These are phyloP conservation scores for Aspergillus mulundensis DNA, from an alignment of 495 filamentous ascomycete species.

Conservation along the genomic window DNA sequence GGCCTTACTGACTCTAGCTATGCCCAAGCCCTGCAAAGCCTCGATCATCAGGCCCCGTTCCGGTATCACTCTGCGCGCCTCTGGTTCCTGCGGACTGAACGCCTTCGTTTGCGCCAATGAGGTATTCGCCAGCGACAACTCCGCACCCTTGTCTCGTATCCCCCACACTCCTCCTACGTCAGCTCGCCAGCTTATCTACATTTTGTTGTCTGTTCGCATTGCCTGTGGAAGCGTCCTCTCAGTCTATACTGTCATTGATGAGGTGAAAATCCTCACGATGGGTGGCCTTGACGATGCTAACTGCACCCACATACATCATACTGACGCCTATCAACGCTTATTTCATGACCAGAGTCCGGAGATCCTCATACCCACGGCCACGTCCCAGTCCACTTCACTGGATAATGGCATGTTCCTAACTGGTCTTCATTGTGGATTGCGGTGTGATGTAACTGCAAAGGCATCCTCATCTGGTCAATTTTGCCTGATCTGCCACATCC, in stretches of 20 bases:
- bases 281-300: background rate
- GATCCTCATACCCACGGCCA: conserved; percentile 1
- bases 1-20: background rate
- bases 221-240: background rate
- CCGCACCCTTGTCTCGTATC: background rate
- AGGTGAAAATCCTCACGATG: background rate
- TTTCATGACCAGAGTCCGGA: background rate
- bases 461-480: background rate
- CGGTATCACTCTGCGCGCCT: background rate
- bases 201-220: background rate
- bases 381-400: background rate
- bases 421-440: background rate
- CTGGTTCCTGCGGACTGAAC: conserved; percentile 1
- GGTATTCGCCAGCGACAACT: background rate
- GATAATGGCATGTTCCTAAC: conserved; percentile 1
- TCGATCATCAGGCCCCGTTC: background rate
- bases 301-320: conserved; percentile 4
- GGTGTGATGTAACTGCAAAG: conserved; percentile 12
- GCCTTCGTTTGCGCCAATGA: background rate
- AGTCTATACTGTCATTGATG: background rate
- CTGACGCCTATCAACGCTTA: background rate
- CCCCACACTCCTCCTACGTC: conserved; percentile 5
- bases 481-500: background rate
- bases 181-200: background rate
- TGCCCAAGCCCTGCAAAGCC: background rate